These are phyloP conservation scores for Pholiota molesta DNA, from an alignment of 768 basidiomycete species.

Conservation along the genomic window DNA sequence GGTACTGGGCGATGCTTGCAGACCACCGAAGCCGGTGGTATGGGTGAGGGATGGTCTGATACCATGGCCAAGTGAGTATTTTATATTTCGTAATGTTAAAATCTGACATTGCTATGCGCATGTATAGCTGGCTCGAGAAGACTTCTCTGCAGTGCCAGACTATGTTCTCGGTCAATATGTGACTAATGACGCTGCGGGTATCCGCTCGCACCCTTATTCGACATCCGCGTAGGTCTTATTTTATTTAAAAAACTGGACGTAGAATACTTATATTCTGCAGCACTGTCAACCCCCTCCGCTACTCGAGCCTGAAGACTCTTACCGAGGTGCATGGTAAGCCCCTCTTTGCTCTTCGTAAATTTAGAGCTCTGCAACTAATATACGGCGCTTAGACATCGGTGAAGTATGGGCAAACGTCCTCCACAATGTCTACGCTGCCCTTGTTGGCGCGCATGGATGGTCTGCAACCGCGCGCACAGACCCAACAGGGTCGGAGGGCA, in stretches of 20 bases:
- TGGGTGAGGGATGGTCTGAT: slow-evolving; percentile 52
- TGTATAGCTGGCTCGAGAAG: slow-evolving; percentile 41
- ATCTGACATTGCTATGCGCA: neutral
- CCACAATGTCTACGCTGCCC: slow-evolving; percentile 44
- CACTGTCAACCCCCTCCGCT: slow-evolving; percentile 40
- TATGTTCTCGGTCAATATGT: slow-evolving; percentile 56
- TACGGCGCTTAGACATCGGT: slow-evolving; percentile 43
- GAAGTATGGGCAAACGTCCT: slow-evolving; percentile 58
- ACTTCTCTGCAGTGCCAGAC: slow-evolving; percentile 39
- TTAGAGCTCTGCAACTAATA: neutral
- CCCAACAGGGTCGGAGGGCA: slow-evolving; percentile 44
- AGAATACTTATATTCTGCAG: slow-evolving; percentile 21
- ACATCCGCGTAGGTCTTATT: slow-evolving; percentile 35
- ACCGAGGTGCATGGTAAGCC: slow-evolving; percentile 47
- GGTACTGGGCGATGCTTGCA: slow-evolving; percentile 63
- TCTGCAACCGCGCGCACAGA: slow-evolving; percentile 41
- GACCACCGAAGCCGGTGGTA: slow-evolving; percentile 62
- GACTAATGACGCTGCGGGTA: slow-evolving; percentile 50
- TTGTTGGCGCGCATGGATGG: slow-evolving; percentile 40
- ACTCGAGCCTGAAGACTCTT: slow-evolving; percentile 33
- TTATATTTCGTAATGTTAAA: no score
- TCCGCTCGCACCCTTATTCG: slow-evolving; percentile 61
- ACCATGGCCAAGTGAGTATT: slow-evolving; percentile 4
- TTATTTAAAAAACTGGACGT: no score
- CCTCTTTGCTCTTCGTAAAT: neutral